Percentiles rank a stretch among this genome's conserved stretches.
Evolutionary conservation across 2,329 filamentous ascomycete species (phyloP).

Genomic region (Colletotrichum falcatum): DNA sequence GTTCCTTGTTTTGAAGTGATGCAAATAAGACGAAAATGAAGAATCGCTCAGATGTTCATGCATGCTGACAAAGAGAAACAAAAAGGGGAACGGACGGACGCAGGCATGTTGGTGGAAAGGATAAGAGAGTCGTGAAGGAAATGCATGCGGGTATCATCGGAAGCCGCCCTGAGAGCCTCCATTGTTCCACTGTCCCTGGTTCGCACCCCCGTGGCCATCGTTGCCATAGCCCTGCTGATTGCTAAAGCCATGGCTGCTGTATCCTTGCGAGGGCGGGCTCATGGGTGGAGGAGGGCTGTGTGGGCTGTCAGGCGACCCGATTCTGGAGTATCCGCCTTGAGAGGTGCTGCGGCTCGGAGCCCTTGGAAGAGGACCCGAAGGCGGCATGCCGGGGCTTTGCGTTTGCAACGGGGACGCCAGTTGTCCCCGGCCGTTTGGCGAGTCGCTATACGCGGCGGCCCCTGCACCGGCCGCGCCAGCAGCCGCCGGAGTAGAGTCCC

Average conservation of each 20-base stretch:
- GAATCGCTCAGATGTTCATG: conserved; percentile 31
- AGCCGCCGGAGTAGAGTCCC: conserved; percentile 42
- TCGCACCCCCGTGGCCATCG: conserved; percentile 26
- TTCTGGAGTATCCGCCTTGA: conserved; percentile 32
- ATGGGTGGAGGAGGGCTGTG: conserved; percentile 41
- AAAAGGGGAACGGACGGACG: background rate
- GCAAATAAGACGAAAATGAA: conserved; percentile 2
- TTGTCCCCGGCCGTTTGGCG: conserved; percentile 17
- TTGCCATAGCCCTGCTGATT: conserved; percentile 30
- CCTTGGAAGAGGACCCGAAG: conserved; percentile 36
- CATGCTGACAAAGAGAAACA: background rate
- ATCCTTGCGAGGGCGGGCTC: conserved; percentile 33
- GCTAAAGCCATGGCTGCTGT: conserved; percentile 27
- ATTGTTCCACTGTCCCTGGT: conserved; percentile 38
- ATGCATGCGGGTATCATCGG: conserved; percentile 5
- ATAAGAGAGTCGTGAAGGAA: background rate
- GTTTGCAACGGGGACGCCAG: conserved; percentile 35
- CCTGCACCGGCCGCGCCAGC: conserved; percentile 40
- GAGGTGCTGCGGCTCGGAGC: conserved; percentile 40
- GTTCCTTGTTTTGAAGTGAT: conserved; percentile 5
- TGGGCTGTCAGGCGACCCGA: conserved; percentile 35
- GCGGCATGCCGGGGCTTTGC: conserved; percentile 38
- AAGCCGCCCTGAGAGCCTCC: conserved; percentile 35
- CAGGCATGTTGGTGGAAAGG: background rate
- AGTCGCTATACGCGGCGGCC: conserved; percentile 30